phyloP scores from a whole-genome alignment of 2,329 filamentous ascomycete genomes.

The Fusarium agapanthi region DNA sequence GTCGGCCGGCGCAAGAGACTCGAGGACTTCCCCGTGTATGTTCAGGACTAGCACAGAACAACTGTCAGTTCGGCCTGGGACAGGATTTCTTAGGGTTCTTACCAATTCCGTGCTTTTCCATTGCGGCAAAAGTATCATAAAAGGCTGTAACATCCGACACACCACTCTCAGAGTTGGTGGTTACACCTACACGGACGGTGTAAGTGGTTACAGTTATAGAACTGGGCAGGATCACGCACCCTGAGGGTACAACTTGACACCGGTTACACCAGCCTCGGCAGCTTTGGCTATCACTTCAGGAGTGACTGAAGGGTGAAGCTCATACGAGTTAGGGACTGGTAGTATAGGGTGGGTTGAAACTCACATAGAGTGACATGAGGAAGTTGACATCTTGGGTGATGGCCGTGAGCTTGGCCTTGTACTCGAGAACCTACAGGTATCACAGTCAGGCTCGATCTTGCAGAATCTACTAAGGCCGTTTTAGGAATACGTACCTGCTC shows the following conservation, averaged over 20 bases:
- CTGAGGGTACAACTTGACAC: constrained; percentile 76
- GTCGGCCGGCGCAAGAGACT: constrained; percentile 56
- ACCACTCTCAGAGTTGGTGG: constrained; percentile 73
- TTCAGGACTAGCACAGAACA: constrained; percentile 71
- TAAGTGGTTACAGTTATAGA: constrained; percentile 14
- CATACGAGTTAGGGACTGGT: background rate
- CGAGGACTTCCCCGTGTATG: constrained; percentile 86
- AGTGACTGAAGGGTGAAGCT: constrained; percentile 69
- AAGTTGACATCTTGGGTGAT: constrained; percentile 71
- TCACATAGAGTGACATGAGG: constrained; percentile 76
- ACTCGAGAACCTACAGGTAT: constrained; percentile 65
- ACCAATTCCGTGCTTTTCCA: constrained; percentile 79
- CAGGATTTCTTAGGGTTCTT: constrained; percentile 5
- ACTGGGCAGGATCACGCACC: constrained; percentile 34
- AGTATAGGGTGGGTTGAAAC: constrained; percentile 20
- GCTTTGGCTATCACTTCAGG: constrained; percentile 77
- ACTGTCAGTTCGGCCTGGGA: background rate
- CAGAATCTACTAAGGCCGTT: no score
- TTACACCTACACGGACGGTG: constrained; percentile 56
- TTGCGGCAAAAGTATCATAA: constrained; percentile 84
- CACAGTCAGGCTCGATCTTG: background rate
- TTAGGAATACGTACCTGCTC: constrained; percentile 19
- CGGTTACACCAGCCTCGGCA: constrained; percentile 73
- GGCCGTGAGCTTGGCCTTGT: constrained; percentile 67
- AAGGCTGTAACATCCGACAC: constrained; percentile 76